Evolutionary conservation across 495 filamentous ascomycete species (phyloP).

Genomic region (Penicillium coffeae): DNA sequence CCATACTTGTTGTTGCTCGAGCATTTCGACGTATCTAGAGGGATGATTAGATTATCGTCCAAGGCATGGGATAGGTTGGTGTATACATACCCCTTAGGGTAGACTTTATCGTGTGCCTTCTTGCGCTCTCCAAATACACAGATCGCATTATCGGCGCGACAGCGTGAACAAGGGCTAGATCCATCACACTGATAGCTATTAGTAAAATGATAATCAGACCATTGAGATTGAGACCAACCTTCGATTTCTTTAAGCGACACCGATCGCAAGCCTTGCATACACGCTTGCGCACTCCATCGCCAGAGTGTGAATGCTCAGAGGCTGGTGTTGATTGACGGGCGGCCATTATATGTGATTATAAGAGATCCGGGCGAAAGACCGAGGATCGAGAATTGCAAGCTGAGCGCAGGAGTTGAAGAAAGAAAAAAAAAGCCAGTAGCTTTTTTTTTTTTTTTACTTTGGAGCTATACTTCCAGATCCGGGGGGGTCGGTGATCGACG

Average conservation of each 20-base stretch:
- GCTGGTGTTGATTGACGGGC: slow-evolving; percentile 45
- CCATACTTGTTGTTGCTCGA: slow-evolving; percentile 66
- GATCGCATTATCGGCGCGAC: slow-evolving; percentile 56
- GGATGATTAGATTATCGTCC: no score
- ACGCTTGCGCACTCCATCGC: slow-evolving; percentile 48
- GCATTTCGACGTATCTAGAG: slow-evolving; percentile 70
- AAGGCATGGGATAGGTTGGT: slow-evolving; percentile 10
- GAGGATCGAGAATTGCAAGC: neutral
- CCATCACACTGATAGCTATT: slow-evolving; percentile 53
- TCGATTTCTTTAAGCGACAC: slow-evolving; percentile 62
- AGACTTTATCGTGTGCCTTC: slow-evolving; percentile 59
- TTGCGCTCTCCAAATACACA: slow-evolving; percentile 62
- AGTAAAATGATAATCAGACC: slow-evolving; percentile 9
- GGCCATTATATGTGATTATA: slow-evolving; percentile 32
- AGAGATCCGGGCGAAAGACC: neutral
- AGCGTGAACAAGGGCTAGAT: slow-evolving; percentile 55
- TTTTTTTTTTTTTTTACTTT: neutral
- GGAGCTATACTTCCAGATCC: slow-evolving; percentile 27
- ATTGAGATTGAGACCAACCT: slow-evolving; percentile 37
- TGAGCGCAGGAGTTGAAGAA: slow-evolving; percentile 1
- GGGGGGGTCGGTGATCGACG: slow-evolving; percentile 27
- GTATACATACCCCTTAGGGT: slow-evolving; percentile 58
- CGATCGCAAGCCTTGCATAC: slow-evolving; percentile 64
- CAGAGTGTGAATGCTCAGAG: slow-evolving; percentile 44
- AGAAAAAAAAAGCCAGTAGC: neutral